A percentile compares a stretch with the other conserved stretches of the same genome.
Evolutionary conservation across 371 early-diverging fungal genomes (phyloP).

Genomic region (Haplosporangium sp.): DNA sequence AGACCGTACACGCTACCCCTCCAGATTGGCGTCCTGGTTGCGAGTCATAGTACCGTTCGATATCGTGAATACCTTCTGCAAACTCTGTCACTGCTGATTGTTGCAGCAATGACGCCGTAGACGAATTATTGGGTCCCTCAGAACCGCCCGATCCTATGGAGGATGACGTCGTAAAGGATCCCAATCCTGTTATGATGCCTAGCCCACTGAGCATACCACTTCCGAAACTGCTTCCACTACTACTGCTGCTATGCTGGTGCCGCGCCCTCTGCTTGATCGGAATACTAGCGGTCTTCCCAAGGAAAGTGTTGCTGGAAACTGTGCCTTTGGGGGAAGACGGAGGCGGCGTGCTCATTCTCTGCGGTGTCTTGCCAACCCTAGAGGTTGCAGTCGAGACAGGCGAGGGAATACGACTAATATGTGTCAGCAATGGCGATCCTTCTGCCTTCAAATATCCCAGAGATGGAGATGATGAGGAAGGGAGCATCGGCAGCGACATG

Average conservation of each 20-base stretch:
- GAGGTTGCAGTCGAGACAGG: conserved; percentile 20
- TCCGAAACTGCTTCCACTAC: conserved; percentile 50
- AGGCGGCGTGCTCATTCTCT: conserved; percentile 19
- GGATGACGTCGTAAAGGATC: conserved; percentile 46
- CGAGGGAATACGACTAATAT: conserved; percentile 22
- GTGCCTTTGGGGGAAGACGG: conserved; percentile 39
- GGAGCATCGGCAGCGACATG: conserved; percentile 56
- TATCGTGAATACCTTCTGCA: conserved; percentile 44
- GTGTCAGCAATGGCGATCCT: conserved; percentile 21
- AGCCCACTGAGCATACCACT: conserved; percentile 41
- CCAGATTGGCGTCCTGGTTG: conserved; percentile 22
- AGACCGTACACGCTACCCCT: not conserved
- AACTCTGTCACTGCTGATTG: conserved; percentile 24
- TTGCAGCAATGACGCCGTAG: conserved; percentile 21
- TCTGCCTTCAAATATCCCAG: conserved; percentile 17
- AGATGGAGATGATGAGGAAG: conserved; percentile 35
- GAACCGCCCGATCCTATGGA: conserved; percentile 44
- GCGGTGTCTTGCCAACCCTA: conserved; percentile 7
- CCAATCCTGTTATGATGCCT: conserved; percentile 49
- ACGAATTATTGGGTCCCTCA: conserved; percentile 21
- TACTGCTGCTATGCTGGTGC: conserved; percentile 47
- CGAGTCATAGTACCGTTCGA: conserved; percentile 28
- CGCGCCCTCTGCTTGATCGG: conserved; percentile 47
- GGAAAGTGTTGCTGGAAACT: conserved; percentile 12
- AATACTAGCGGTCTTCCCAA: conserved; percentile 45